Percentiles rank a stretch among this genome's conserved stretches.
Conservation (phyloP, 2,329 filamentous ascomycete genomes). For the Fusarium sp. region DNA sequence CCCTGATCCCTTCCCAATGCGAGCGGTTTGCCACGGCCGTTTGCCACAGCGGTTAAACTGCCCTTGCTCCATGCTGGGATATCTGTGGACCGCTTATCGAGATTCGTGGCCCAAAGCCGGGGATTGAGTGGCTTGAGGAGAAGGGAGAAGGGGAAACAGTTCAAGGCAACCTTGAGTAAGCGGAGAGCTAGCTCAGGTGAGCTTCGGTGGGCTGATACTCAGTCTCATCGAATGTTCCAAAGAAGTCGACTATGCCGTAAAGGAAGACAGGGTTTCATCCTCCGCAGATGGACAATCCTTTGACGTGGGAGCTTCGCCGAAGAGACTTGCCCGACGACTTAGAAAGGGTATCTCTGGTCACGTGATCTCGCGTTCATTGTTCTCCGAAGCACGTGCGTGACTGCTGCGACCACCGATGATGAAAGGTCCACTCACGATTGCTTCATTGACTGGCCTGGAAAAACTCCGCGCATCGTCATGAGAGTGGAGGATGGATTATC, state of each 20-base stretch:
- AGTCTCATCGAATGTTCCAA: conserved; percentile 33
- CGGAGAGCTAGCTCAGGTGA: conserved; percentile 24
- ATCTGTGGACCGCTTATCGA: conserved; percentile 30
- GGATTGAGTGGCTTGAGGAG: conserved; percentile 9
- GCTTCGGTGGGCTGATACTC: conserved; percentile 24
- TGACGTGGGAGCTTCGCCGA: background rate
- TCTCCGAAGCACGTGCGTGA: conserved; percentile 2
- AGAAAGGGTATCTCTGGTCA: conserved; percentile 11
- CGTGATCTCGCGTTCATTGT: conserved; percentile 30
- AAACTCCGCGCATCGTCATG: conserved; percentile 36
- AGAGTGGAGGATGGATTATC: conserved; percentile 64
- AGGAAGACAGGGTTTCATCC: conserved; percentile 3
- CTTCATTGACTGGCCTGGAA: conserved; percentile 27
- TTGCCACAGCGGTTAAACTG: conserved; percentile 27
- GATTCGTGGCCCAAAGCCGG: conserved; percentile 20
- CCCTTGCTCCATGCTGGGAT: conserved; percentile 17
- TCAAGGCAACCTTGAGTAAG: background rate
- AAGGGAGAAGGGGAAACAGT: background rate
- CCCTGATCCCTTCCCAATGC: conserved; percentile 9
- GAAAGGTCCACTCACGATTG: conserved; percentile 29
- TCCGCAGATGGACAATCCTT: conserved; percentile 1
- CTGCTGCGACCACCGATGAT: background rate
- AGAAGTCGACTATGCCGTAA: conserved; percentile 14
- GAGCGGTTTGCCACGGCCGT: conserved; percentile 17
- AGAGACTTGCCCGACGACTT: conserved; percentile 15